Percentiles rank a stretch among this genome's conserved stretches.
Conservation (phyloP, 495 filamentous ascomycete species). For the Tuber microsphaerosporum region DNA sequence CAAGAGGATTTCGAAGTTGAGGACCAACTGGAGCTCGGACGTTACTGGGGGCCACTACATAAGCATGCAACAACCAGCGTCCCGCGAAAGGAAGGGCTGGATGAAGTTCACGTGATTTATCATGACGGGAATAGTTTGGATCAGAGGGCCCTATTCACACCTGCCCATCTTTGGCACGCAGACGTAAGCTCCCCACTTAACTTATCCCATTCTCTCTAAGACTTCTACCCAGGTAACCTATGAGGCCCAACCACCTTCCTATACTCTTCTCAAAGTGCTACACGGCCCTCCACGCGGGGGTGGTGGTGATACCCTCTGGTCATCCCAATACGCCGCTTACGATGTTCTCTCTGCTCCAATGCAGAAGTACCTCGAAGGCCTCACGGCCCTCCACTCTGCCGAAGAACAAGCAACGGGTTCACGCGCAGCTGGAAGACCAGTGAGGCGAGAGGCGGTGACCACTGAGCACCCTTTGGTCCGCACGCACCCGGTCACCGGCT, state of each 20-base stretch:
- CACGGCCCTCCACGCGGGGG: slow-evolving; percentile 60
- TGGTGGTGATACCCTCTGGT: slow-evolving; percentile 72
- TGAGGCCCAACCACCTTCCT: slow-evolving; percentile 70
- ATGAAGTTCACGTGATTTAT: slow-evolving; percentile 65
- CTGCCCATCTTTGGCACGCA: slow-evolving; percentile 57
- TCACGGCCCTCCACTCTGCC: slow-evolving; percentile 65
- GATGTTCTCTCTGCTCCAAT: slow-evolving; percentile 60
- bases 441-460: slow-evolving; percentile 51
- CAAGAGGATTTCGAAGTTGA: slow-evolving; percentile 59
- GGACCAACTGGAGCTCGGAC: slow-evolving; percentile 58
- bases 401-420: slow-evolving; percentile 64
- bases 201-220: slow-evolving; percentile 19
- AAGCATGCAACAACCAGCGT: slow-evolving; percentile 51
- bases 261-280: slow-evolving; percentile 64
- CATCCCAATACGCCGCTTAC: slow-evolving; percentile 68
- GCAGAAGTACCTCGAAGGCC: slow-evolving; percentile 62
- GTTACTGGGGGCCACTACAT: slow-evolving; percentile 62
- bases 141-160: slow-evolving; percentile 50
- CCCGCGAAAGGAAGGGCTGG: slow-evolving; percentile 45
- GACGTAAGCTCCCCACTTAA: slow-evolving; percentile 46
- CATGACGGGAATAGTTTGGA: slow-evolving; percentile 57
- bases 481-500: slow-evolving; percentile 65
- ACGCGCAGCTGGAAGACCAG: slow-evolving; percentile 54
- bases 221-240: slow-evolving; percentile 54
- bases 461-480: slow-evolving; percentile 63